Percentiles rank a stretch among this genome's conserved stretches.
Conservation (phyloP, 1,139 yeast species). For the Suhomyces bolitotheri region DNA sequence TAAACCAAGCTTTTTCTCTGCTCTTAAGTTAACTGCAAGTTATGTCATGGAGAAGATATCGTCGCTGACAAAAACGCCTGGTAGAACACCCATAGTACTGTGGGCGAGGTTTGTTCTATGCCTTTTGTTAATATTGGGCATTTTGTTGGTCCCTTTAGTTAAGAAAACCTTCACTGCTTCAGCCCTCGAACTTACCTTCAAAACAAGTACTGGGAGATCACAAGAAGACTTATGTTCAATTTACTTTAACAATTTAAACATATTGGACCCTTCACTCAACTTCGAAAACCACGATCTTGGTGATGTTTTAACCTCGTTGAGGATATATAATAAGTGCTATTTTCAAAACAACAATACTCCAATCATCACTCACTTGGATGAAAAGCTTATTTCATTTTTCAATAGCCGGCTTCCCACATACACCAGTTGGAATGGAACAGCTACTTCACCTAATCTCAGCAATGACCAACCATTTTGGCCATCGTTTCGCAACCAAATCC, state of each 20-base stretch:
- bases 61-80: too few relatives aligned
- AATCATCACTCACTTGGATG: slow-evolving; percentile 1
- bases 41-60: too few relatives aligned
- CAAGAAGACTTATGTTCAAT: neutral
- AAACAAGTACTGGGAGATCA: neutral
- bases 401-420: slow-evolving; percentile 8
- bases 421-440: slow-evolving; percentile 6
- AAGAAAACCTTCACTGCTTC: too few relatives aligned
- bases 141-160: too few relatives aligned
- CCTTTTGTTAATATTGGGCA: too few relatives aligned
- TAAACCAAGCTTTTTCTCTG: too few relatives aligned
- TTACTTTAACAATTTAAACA: slow-evolving; percentile 4
- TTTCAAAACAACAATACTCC: slow-evolving; percentile 1
- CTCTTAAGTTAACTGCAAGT: too few relatives aligned
- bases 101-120: too few relatives aligned
- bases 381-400: slow-evolving; percentile 10
- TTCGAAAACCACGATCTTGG: slow-evolving; percentile 8
- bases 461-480: slow-evolving; percentile 12
- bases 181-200: too few relatives aligned
- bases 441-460: neutral
- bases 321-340: slow-evolving; percentile 13
- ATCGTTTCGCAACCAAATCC: slow-evolving; percentile 22
- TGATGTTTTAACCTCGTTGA: slow-evolving; percentile 11
- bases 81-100: too few relatives aligned
- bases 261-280: slow-evolving; percentile 1